Base-by-base conservation (phyloP, 2,329 filamentous ascomycete genomes). In the Graphilbum fragrans region DNA sequence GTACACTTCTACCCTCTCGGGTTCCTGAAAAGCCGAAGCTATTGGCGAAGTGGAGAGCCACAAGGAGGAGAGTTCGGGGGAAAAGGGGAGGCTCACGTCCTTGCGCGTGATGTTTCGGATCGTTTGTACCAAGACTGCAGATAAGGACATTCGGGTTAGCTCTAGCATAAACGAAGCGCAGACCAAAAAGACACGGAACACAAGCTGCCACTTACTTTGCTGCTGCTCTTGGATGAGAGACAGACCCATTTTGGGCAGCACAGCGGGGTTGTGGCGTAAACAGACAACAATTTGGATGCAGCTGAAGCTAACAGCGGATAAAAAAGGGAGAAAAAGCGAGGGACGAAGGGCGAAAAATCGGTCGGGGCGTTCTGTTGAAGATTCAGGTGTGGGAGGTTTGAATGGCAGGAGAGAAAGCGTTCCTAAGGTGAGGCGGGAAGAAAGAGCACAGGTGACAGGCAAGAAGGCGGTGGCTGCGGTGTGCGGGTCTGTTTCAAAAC, bases 191-290 rank as follows among this genome's bases (percentile, higher is more conserved):
- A n/a, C n/a, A n/a, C n/a, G n/a, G n/a, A n/a, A n/a, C n/a, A n/a
- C n/a, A n/a, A n/a, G n/a, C n/a, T n/a, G n/a, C n/a, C 10, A 41
- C 74, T 61, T 63, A 86, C 82, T 70, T 50, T 85, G 79, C 53
- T 80, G 81, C 70, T 94, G 86, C 55, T 87, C 79, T 57, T 87
- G 79, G 56, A 94, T 82, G 54, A 88, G 76, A 50, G 87, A 94
- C 62, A 82, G 69, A 54, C 77, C 82, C 86, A 94, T 94, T 54
- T 61, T 79, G 69, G 62, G 43, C 41, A 27, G 39, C 37, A 33
- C 23, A 27, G 23, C 7, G 7, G 23, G 23, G 12, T n/a, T n/a
- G n/a, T n/a, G n/a, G n/a, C 18, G 23, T 18, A 21, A 19, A 35
- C 10, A 37, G 35, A 22, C 12, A 37, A 18, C n/a, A n/a, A n/a